Evolutionary conservation across 345 rosid genomes (phyloP), one percentile per base, ranked within the genome.

Genomic region (Eucalyptus erythrocorys): DNA sequence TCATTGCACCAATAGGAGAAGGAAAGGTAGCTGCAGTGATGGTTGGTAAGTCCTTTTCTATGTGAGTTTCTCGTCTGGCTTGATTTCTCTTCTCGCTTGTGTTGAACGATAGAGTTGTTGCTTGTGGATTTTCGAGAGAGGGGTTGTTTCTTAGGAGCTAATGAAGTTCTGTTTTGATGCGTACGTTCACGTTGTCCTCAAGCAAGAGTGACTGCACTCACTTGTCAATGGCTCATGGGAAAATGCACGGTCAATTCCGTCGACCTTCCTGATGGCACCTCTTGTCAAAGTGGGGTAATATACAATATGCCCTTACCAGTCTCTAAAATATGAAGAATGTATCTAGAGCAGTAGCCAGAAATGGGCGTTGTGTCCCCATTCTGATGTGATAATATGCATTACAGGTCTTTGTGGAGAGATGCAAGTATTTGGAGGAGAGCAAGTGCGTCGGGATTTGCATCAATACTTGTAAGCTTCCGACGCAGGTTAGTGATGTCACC

Each of bases 171-270:
- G 37, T 88, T 89, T 47, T 21, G 19, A 27, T 37, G 13, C 3
- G 12, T 45, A 7, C 45, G 80, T 48, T 82, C 37, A 7, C 45
- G 80, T 48, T 82, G 80, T 88, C 79, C 79, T 88, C 90, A 90
- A 97, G 99, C 99, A 42, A 96, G 99, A 91, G 98, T 94, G 90
- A 96, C 98, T 48, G 95, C 91, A 37, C 49, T 96, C 90, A 97
- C 98, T 51, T 97, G 99, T 92, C 98, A 95, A 89, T 97, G 99
- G 99, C 97, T 97, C 4, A 96, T 96, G 98, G 99, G 99, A 42
- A 88, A 88, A 51, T 93, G 95, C 93, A 90, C 87, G 22, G 96
- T 96, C 87, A 96, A 95, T 86, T 89, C 95, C 53, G 91, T 97
- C n/a, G 97, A 96, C 86, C 96, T 96, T 91, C 94, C 95, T 14